Evolutionary conservation across 148 eudicot species (phyloP).

Genomic region (Amaranthus hypochondriacus): DNA sequence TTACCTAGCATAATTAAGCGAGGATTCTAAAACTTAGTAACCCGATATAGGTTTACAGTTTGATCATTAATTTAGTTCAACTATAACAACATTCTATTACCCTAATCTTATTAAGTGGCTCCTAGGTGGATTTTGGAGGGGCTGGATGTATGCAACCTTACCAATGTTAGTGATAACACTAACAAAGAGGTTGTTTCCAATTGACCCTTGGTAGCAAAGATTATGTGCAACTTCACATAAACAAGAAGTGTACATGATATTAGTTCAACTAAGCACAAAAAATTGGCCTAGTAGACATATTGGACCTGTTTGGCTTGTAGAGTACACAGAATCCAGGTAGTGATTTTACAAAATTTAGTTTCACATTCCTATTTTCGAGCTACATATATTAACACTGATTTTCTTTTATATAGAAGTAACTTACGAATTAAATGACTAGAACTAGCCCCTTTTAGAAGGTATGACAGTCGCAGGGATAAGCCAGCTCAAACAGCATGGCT

Average conservation of each 20-base stretch:
- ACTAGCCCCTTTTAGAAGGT: background rate
- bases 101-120: no score
- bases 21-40: background rate
- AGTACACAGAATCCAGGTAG: background rate
- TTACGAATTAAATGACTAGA: background rate
- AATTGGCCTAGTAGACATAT: background rate
- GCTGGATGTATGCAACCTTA: no score
- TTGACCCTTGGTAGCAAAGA: no score
- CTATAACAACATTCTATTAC: no score
- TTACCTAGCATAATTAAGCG: background rate
- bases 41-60: background rate
- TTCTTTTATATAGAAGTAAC: background rate
- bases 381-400: background rate
- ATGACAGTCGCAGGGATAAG: background rate
- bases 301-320: background rate
- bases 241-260: no score
- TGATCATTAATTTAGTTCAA: no score
- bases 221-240: no score
- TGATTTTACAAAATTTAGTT: background rate
- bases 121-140: no score
- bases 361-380: background rate
- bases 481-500: background rate
- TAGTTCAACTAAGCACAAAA: constrained; percentile 4
- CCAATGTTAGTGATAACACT: no score
- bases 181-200: no score